Percentiles rank a stretch among this genome's conserved stretches.
Evolutionary conservation across 2,329 filamentous ascomycete species (phyloP).

Genomic region (Aspergillus viridinutans): DNA sequence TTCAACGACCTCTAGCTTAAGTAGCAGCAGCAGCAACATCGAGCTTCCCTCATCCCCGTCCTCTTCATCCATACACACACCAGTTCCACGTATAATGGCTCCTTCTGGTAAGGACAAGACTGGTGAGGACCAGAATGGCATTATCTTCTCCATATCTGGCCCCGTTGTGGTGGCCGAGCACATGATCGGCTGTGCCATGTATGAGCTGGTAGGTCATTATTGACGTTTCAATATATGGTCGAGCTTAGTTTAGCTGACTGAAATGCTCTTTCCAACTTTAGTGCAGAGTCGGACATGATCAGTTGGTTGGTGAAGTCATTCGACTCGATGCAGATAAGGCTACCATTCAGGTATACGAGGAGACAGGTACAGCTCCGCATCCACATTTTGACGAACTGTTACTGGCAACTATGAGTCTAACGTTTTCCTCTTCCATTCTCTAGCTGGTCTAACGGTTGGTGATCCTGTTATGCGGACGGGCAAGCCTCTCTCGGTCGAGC

Average conservation of each 20-base stretch:
- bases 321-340: constrained; percentile 93
- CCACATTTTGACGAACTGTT: constrained; percentile 4
- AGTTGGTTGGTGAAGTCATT: constrained; percentile 95
- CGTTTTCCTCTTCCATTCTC: background rate
- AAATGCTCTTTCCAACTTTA: constrained; percentile 31
- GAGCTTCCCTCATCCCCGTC: constrained; percentile 17
- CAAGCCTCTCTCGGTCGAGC: constrained; percentile 95
- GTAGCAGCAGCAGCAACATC: constrained; percentile 12
- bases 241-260: constrained; percentile 3
- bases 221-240: constrained; percentile 5
- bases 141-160: constrained; percentile 69
- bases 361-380: constrained; percentile 64
- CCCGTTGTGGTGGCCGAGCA: constrained; percentile 96
- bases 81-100: constrained; percentile 37
- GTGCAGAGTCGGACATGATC: constrained; percentile 89
- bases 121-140: constrained; percentile 56
- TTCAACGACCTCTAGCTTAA: constrained; percentile 22
- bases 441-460: constrained; percentile 87
- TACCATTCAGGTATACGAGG: constrained; percentile 98
- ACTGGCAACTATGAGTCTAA: constrained; percentile 5
- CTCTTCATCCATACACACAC: constrained; percentile 21
- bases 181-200: constrained; percentile 99
- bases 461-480: constrained; percentile 87
- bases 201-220: constrained; percentile 73
- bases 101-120: constrained; percentile 43